A percentile compares a stretch with the other conserved stretches of the same genome.
Conservation (phyloP, 1,284 basidiomycete genomes). For the Ustilago bromivora region DNA sequence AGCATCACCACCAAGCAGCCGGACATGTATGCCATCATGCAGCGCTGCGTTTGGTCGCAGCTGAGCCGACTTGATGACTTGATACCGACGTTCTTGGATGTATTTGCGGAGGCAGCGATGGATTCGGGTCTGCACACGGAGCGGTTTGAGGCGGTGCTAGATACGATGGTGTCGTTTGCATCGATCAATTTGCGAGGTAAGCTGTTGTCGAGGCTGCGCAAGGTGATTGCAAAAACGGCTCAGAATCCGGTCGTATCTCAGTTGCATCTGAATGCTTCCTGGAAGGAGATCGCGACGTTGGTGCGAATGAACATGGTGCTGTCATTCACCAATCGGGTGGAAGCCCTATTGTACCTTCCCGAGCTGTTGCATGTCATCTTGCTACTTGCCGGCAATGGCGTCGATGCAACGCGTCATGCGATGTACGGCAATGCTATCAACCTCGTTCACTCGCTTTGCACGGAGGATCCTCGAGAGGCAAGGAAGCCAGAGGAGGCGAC, state of each 20-base stretch:
- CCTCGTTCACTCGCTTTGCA: constrained; percentile 66
- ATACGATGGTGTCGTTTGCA: constrained; percentile 65
- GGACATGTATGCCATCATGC: constrained; percentile 67
- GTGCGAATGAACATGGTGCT: constrained; percentile 67
- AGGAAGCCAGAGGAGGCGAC: constrained; percentile 49
- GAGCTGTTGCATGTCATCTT: constrained; percentile 64
- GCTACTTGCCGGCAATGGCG: constrained; percentile 63
- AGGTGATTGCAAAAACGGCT: constrained; percentile 64
- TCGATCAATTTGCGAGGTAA: constrained; percentile 67
- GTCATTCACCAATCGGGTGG: constrained; percentile 63
- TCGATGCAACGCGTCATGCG: constrained; percentile 58
- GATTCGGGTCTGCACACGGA: constrained; percentile 64
- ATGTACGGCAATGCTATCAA: constrained; percentile 65
- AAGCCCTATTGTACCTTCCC: constrained; percentile 61
- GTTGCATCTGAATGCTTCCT: constrained; percentile 61
- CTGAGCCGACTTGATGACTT: constrained; percentile 65
- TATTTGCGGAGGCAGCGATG: constrained; percentile 65
- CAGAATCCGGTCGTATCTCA: constrained; percentile 57
- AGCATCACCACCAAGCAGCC: constrained; percentile 66
- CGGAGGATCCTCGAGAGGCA: constrained; percentile 58
- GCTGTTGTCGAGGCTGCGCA: constrained; percentile 60
- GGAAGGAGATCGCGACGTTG: constrained; percentile 67
- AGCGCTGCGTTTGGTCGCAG: constrained; percentile 64
- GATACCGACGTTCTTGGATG: constrained; percentile 62
- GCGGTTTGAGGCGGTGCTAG: constrained; percentile 65